Evolutionary conservation across 306 rosid genomes (phyloP), one percentile per base, ranked within the genome.

Genomic region (Acacia crassicarpa): DNA sequence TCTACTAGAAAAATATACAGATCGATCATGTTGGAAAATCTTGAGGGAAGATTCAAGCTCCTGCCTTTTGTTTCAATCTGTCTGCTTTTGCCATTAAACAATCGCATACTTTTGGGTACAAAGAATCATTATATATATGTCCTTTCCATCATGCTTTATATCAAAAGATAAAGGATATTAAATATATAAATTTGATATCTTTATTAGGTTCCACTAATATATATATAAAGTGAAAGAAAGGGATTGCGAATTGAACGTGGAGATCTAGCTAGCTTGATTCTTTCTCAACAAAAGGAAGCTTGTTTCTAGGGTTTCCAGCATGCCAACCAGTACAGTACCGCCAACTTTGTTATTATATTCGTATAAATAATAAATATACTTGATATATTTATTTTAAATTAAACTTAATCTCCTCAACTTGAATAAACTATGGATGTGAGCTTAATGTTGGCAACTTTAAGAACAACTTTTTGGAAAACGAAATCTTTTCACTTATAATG

Each of bases 21-120:
- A 53, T 51, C 8, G 22, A 53, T 53, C 23, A 53, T 17, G 40
- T 53, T 62, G 75, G 54, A 59, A 80, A 76, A 77, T 84, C 84
- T 63, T 70, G 23, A 75, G 30, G 69, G 22, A 58, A 15, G 3
- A 54, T 35, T 35, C 14, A 78, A 48, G 30, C 2, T 73, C 53
- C 59, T 67, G 67, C 51, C 19, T 40, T 68, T 51, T 16, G 45
- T 62, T 78, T 63, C 70, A 40, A 23, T 43, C 4, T 78, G 33
- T 63, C 66, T 30, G 35, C 56, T 73, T 83, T 58, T 62, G 48
- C 48, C 59, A 44, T 11, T 63, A 72, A 33, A 67, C 63, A 66
- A 67, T 22, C 56, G 5, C 12, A 30, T 41, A 49, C 53, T 63
- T 33, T 78, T 33, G 33, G 53, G 78, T 38, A 48, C 16, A 72